Evolutionary conservation across 2,329 filamentous ascomycete genomes (phyloP).

Genomic region (Akanthomyces uredinophilus): DNA sequence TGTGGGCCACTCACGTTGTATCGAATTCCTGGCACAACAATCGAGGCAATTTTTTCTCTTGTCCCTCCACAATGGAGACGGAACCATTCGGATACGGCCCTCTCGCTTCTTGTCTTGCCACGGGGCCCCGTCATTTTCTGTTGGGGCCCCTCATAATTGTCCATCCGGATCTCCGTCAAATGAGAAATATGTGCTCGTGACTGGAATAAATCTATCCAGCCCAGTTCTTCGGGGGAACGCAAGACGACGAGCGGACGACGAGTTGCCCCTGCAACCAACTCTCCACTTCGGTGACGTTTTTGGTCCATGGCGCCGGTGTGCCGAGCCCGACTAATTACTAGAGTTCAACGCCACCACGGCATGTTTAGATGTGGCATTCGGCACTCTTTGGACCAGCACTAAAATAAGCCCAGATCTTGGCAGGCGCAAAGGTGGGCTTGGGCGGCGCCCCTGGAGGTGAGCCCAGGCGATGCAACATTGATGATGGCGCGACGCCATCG

Average conservation of each 20-base stretch:
- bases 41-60: not conserved
- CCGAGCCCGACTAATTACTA: not conserved
- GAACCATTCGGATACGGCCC: not conserved
- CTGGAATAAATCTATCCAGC: not conserved
- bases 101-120: not conserved
- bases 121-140: constrained; percentile 12
- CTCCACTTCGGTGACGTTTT: constrained; percentile 3
- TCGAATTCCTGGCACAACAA: not conserved
- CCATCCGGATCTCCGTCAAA: not conserved
- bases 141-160: not conserved
- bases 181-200: not conserved
- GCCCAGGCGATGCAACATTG: not conserved
- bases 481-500: not conserved
- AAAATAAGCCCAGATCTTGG: not conserved
- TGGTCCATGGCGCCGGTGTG: not conserved
- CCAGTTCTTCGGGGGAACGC: not conserved
- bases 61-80: constrained; percentile 9
- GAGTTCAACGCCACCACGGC: not conserved
- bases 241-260: not conserved
- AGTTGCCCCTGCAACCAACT: not conserved
- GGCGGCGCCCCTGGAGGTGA: not conserved
- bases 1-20: constrained; percentile 10
- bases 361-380: not conserved
- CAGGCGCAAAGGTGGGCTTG: not conserved
- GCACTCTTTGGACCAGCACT: not conserved